phyloP scores from a whole-genome alignment of 2,329 filamentous ascomycete species.

The Verticillium nonalfalfae region DNA sequence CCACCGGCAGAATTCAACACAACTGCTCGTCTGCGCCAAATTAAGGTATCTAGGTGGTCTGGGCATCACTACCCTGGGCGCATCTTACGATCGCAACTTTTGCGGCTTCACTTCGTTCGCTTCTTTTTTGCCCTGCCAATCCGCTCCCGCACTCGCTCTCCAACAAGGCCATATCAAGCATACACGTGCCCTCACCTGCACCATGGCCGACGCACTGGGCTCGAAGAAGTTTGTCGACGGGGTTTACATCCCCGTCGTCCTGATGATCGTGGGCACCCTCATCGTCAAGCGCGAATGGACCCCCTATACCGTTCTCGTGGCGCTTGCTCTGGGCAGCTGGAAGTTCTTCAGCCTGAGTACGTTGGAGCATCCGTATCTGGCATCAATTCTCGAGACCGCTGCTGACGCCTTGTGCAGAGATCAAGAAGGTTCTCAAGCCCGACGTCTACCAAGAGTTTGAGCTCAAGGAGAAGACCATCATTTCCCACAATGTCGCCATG shows the following conservation, averaged over 20 bases:
- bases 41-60: neutral
- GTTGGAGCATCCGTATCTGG: slow-evolving; percentile 23
- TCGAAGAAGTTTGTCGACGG: slow-evolving; percentile 67
- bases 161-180: neutral
- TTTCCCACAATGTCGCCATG: slow-evolving; percentile 98
- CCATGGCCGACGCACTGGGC: slow-evolving; percentile 31
- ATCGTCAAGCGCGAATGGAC: slow-evolving; percentile 76
- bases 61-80: neutral
- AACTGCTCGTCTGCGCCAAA: neutral
- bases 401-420: slow-evolving; percentile 42
- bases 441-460: slow-evolving; percentile 86
- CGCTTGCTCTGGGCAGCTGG: slow-evolving; percentile 58
- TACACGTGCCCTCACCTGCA: neutral
- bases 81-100: neutral
- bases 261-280: slow-evolving; percentile 68
- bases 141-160: neutral
- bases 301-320: slow-evolving; percentile 62
- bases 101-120: neutral
- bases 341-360: slow-evolving; percentile 68
- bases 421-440: slow-evolving; percentile 80
- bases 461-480: slow-evolving; percentile 87
- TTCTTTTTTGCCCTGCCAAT: neutral
- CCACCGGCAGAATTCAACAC: neutral
- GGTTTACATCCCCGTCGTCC: slow-evolving; percentile 75
- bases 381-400: slow-evolving; percentile 1